Evolutionary conservation across 1,284 basidiomycete species (phyloP), one percentile per base, ranked within the genome.

Genomic region (Leucoagaricus sp.): DNA sequence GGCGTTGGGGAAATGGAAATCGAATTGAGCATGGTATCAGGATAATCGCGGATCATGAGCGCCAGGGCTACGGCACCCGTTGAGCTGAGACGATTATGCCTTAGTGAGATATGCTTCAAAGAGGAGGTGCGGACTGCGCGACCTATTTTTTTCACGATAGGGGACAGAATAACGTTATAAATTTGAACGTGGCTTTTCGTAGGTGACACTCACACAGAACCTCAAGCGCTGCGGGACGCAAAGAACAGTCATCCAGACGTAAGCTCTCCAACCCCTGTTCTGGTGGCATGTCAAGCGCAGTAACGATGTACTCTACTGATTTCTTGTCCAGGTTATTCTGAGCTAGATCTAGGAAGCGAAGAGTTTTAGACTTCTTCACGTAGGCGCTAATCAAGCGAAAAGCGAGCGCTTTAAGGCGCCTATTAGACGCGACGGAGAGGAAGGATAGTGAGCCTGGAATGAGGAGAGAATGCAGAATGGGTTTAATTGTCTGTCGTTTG

Each of bases 41-140:
- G 92, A 67, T 96, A 97, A 71, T 98, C 95, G 56, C 91, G 86
- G 61, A 97, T 94, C 92, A 97, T 96, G 50, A 96, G 80, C 0
- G 94, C 94, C n/a, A 98, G 78, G 0, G 93, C 89, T 2, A 97
- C 93, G 1, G 90, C 93, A 21, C 93, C 93, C 0, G 88, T 83
- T 0, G 86, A 81, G 36, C 82, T 85, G 63, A 97, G 96, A 50
- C 84, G 85, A 71, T 97, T 96, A 52, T 92, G 82, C 25, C 94
- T 84, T 12, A 97, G 74, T 0, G 94, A 96, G 53, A 97, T 87
- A 65, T 97, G 93, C 61, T 86, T 84, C 50, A 98, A 73, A 0
- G 87, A 86, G 0, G 93, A 95, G 0, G 85, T 85, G 3, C 94
- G 87, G 17, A 97, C 84, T 9, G 83, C 85, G 59, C 93, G 86